Percentiles rank a stretch among this genome's conserved stretches.
phyloP scores from a whole-genome alignment of 345 rosid species.

The Brassica juncea region DNA sequence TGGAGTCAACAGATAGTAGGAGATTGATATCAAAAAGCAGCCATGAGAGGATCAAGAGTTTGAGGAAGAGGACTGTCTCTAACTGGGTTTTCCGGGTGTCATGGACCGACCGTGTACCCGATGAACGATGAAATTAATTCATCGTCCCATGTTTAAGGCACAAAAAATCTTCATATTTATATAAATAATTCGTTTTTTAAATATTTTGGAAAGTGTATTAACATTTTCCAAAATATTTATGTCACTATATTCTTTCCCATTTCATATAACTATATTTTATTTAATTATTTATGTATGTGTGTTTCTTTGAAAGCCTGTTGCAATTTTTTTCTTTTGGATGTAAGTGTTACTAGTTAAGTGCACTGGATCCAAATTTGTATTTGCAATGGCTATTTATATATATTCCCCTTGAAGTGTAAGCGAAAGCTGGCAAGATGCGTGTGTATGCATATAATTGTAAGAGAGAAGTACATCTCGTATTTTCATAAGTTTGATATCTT shows the following conservation, averaged over 20 bases:
- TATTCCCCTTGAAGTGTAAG: background rate
- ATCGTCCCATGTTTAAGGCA: slow-evolving; percentile 27
- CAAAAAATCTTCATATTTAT: slow-evolving; percentile 7
- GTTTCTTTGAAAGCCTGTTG: background rate
- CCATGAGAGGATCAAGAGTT: slow-evolving; percentile 51
- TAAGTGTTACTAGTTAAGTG: slow-evolving; percentile 13
- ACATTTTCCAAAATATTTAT: slow-evolving; percentile 8
- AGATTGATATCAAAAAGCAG: slow-evolving; percentile 42
- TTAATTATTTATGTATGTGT: slow-evolving; percentile 3
- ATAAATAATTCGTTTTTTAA: background rate
- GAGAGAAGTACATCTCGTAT: background rate
- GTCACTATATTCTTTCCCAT: background rate
- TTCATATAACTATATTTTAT: background rate
- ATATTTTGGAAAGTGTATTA: slow-evolving; percentile 19
- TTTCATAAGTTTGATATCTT: background rate
- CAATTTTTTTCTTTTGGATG: slow-evolving; percentile 10
- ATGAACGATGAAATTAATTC: slow-evolving; percentile 46
- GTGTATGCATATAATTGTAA: slow-evolving; percentile 21
- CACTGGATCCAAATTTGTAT: slow-evolving; percentile 29
- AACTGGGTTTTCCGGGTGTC: slow-evolving; percentile 81
- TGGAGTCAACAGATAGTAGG: slow-evolving; percentile 42
- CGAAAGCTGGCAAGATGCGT: slow-evolving; percentile 1
- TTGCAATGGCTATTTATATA: slow-evolving; percentile 25
- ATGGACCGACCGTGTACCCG: slow-evolving; percentile 55
- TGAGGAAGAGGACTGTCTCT: slow-evolving; percentile 53